Evolutionary conservation across 2,329 filamentous ascomycete species (phyloP).

Genomic region (Fusarium pseudocircinatum): DNA sequence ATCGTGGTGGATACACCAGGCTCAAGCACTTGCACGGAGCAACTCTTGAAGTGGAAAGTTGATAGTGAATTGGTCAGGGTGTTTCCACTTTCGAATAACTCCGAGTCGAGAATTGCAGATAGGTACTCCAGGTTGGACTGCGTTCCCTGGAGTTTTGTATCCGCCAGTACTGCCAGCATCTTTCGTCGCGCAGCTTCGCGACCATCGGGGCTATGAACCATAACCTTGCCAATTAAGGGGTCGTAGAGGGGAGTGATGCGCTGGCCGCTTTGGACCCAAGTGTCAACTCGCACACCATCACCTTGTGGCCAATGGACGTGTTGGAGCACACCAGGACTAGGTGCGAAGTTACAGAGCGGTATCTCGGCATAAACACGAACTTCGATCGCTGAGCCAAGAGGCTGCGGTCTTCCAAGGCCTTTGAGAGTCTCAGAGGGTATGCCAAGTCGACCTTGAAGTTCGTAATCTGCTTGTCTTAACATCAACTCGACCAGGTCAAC

Average conservation of each 20-base stretch:
- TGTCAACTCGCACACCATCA: neutral
- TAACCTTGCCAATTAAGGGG: conserved; percentile 9
- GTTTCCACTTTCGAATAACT: neutral
- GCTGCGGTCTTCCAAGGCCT: neutral
- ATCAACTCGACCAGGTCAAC: conserved; percentile 72
- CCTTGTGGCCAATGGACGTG: neutral
- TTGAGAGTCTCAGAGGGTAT: neutral
- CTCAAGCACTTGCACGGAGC: neutral
- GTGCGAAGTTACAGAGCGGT: neutral
- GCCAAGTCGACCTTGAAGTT: conserved; percentile 18
- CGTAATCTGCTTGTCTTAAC: conserved; percentile 48
- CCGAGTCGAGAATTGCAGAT: neutral
- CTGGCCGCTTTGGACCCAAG: neutral
- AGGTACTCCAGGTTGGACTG: neutral
- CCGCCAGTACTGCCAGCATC: neutral
- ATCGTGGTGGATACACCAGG: neutral
- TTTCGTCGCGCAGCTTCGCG: neutral
- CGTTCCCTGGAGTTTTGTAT: neutral
- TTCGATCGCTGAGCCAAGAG: neutral
- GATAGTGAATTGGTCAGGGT: neutral
- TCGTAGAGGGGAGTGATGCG: neutral
- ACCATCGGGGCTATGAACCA: neutral
- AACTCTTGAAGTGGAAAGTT: neutral
- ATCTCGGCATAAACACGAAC: neutral
- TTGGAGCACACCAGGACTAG: neutral